A percentile compares a stretch with the other conserved stretches of the same genome.
These are phyloP conservation scores for Scleromitrula shiraiana DNA, from an alignment of 2,329 filamentous ascomycete genomes.

Conservation along the genomic window DNA sequence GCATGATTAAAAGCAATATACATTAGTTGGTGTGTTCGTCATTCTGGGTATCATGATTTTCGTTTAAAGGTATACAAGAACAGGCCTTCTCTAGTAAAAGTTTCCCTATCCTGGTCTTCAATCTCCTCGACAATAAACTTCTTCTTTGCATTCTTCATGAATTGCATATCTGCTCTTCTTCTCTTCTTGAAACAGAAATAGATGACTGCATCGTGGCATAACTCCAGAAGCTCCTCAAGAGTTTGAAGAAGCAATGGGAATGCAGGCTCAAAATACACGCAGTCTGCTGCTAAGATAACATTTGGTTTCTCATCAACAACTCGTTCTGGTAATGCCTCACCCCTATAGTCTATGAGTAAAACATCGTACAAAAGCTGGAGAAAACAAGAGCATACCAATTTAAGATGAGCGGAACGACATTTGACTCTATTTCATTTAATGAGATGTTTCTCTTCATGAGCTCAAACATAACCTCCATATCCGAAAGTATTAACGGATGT, in stretches of 20 bases:
- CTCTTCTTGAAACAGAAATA: conserved; percentile 95
- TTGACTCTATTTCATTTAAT: conserved; percentile 63
- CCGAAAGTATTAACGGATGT: conserved; percentile 66
- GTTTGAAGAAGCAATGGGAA: conserved; percentile 83
- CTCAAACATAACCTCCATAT: conserved; percentile 76
- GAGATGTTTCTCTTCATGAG: conserved; percentile 81
- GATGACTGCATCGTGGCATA: conserved; percentile 56
- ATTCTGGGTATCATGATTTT: conserved; percentile 24
- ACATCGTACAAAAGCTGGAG: neutral
- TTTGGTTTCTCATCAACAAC: conserved; percentile 56
- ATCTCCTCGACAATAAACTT: conserved; percentile 56
- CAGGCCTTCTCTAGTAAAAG: conserved; percentile 49
- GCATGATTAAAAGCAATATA: no score
- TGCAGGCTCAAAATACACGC: conserved; percentile 93
- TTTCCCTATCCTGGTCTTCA: conserved; percentile 49
- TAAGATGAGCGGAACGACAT: conserved; percentile 60
- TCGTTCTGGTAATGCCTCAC: conserved; percentile 47
- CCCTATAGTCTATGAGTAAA: conserved; percentile 36
- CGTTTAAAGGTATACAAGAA: conserved; percentile 53
- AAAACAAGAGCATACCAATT: conserved; percentile 59
- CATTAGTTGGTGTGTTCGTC: no score
- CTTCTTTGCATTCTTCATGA: conserved; percentile 64
- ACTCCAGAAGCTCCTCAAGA: conserved; percentile 62
- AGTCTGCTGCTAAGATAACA: conserved; percentile 88
- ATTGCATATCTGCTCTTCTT: conserved; percentile 69